These are phyloP conservation scores for Quercus engelmannii DNA, from an alignment of 306 rosid genomes.

Conservation along the genomic window DNA sequence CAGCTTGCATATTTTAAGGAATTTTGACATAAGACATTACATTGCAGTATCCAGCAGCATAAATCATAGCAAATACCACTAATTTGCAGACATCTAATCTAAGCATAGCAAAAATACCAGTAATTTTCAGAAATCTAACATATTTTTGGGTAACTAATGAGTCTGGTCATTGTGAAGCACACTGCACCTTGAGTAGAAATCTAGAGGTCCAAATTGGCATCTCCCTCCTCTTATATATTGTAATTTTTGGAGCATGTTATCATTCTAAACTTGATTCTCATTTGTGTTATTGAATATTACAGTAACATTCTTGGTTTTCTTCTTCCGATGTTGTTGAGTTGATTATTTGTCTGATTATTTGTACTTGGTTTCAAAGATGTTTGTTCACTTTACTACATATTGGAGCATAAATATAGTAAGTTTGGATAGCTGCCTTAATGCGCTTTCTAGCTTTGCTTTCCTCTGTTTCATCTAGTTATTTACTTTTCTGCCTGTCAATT, in stretches of 20 bases:
- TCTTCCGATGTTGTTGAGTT: slow-evolving; percentile 50
- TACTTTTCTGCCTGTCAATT: too few species aligned
- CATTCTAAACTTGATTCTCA: slow-evolving; percentile 5
- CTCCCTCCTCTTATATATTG: neutral
- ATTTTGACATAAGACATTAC: too few species aligned
- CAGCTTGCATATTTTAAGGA: neutral
- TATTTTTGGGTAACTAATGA: slow-evolving; percentile 45
- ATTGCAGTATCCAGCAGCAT: too few species aligned
- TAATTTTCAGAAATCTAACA: too few species aligned
- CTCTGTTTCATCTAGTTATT: too few species aligned
- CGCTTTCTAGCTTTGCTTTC: too few species aligned
- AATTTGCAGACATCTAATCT: too few species aligned
- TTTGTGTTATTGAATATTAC: slow-evolving; percentile 34
- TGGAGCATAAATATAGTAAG: too few species aligned
- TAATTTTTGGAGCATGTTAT: neutral
- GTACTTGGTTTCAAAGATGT: slow-evolving; percentile 35
- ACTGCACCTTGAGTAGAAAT: slow-evolving; percentile 64
- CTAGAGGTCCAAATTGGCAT: slow-evolving; percentile 51
- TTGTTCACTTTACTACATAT: too few species aligned
- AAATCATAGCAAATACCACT: too few species aligned
- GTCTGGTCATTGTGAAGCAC: slow-evolving; percentile 51
- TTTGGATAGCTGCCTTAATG: too few species aligned
- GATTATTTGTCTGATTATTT: slow-evolving; percentile 55
- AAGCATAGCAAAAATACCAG: too few species aligned
- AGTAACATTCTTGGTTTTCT: slow-evolving; percentile 61